phyloP scores from a whole-genome alignment of 2,329 filamentous ascomycete species.

The Sarocladiaceae sp. region DNA sequence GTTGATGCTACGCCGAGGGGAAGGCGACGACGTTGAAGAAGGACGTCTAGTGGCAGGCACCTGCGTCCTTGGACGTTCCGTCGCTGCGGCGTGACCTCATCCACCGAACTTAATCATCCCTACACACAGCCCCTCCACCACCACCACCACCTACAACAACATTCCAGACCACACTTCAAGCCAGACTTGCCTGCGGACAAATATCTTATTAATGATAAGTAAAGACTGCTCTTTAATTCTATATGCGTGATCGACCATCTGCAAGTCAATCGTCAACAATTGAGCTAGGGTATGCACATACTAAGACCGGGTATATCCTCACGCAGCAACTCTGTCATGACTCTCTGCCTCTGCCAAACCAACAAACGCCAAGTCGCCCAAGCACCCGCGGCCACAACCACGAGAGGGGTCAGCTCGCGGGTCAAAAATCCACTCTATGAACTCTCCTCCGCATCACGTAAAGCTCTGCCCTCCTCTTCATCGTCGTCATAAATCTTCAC shows the following conservation, averaged over 20 bases:
- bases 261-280: background rate
- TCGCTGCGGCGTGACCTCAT: slow-evolving; percentile 4
- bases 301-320: slow-evolving; percentile 1
- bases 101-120: slow-evolving; percentile 2
- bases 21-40: background rate
- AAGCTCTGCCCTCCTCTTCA: slow-evolving; percentile 16
- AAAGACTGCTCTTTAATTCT: slow-evolving; percentile 7
- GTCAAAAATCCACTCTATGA: background rate
- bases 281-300: background rate
- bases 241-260: background rate
- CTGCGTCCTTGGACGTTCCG: background rate
- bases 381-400: background rate
- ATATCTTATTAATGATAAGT: no score
- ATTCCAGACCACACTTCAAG: background rate
- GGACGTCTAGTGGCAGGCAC: background rate
- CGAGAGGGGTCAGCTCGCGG: background rate
- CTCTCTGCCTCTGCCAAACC: background rate
- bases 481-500: slow-evolving; percentile 81
- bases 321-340: background rate
- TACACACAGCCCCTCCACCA: background rate
- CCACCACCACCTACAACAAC: background rate
- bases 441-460: slow-evolving; percentile 1
- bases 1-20: background rate
- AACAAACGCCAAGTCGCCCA: slow-evolving; percentile 6
- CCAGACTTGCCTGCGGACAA: background rate